These are phyloP conservation scores for Fonsecaea multimorphosa DNA, from an alignment of 2,329 filamentous ascomycete genomes.

Conservation along the genomic window DNA sequence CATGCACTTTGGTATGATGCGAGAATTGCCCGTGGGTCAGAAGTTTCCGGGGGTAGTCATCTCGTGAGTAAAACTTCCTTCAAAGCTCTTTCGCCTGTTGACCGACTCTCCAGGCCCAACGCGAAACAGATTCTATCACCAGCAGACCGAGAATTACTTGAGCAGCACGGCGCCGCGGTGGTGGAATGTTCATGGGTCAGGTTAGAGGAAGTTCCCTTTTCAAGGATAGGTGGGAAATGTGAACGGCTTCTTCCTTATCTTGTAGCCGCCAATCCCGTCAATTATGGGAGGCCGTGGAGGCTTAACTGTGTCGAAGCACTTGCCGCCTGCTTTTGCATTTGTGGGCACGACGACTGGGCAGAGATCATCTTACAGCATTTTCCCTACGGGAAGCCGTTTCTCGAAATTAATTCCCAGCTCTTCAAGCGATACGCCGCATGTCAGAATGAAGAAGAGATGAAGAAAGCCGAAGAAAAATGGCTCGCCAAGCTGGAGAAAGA, in stretches of 20 bases:
- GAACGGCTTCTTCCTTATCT: constrained; percentile 91
- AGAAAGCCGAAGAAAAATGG: constrained; percentile 85
- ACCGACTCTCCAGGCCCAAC: constrained; percentile 66
- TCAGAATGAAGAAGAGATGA: constrained; percentile 78
- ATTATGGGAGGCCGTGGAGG: constrained; percentile 94
- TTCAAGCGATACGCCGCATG: constrained; percentile 86
- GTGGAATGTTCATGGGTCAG: constrained; percentile 98
- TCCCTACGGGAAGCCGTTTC: constrained; percentile 83
- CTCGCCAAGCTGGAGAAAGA: constrained; percentile 87
- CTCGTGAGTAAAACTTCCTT: constrained; percentile 59
- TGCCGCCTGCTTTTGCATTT: constrained; percentile 91
- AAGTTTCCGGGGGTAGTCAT: constrained; percentile 92
- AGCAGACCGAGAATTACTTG: constrained; percentile 79
- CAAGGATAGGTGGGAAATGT: constrained; percentile 88
- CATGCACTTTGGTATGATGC: constrained; percentile 91
- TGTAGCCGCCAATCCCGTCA: constrained; percentile 94
- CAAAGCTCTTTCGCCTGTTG: constrained; percentile 5
- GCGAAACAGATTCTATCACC: constrained; percentile 84
- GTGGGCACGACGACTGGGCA: constrained; percentile 89
- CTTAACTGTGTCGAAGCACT: constrained; percentile 96
- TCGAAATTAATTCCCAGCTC: constrained; percentile 86
- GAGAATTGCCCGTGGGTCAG: constrained; percentile 88
- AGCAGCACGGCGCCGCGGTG: constrained; percentile 89
- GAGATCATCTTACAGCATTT: constrained; percentile 82
- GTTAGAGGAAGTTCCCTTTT: constrained; percentile 88